Evolutionary conservation across 169 alveolate species (phyloP), one percentile per base, ranked within the genome.

Genomic region (Plasmodium reichenowi): DNA sequence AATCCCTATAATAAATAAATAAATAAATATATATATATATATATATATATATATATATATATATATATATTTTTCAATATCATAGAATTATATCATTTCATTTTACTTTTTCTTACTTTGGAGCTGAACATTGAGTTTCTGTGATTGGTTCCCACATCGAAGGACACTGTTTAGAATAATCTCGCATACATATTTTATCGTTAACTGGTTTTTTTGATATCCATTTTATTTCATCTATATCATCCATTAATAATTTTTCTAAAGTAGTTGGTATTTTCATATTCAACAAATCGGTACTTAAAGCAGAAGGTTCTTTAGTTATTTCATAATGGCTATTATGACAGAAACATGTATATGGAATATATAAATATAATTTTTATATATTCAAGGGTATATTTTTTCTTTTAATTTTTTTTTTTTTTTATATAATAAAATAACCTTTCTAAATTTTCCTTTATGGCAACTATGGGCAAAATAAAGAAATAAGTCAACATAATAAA

Each of bases 181-280:
- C 89, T 45, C 89, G 68, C 29, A 78, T 64, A 24, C 89, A 78
- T 78, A 78, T 78, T 78, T 66, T 78, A 78, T 78, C 89, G 47
- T 48, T 32, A 15, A 78, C 43, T 9, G 71, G 70, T n/a, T 78
- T 78, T 50, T 66, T 78, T 9, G 89, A 78, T 43, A 66, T 43
- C 89, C 89, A 78, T 38, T 45, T 78, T 59, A 75, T 45, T 58
- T 78, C 89, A 64, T 64, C 78, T 63, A 78, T 38, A 78, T 78
- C 89, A 12, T 78, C 89, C 75, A 78, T 64, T 15, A 78, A n/a
- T 24, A 78, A 24, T 45, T 78, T 78, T 64, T 78, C 89, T 60
- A 78, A 29, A 47, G 22, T 64, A 10, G 26, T 32, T 9, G 89
- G 89, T 5, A 78, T 78, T 63, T 78, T 78, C 13, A 66, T 24